Conservation (phyloP, 208 protist species). For the Wallacemonas sp. region DNA sequence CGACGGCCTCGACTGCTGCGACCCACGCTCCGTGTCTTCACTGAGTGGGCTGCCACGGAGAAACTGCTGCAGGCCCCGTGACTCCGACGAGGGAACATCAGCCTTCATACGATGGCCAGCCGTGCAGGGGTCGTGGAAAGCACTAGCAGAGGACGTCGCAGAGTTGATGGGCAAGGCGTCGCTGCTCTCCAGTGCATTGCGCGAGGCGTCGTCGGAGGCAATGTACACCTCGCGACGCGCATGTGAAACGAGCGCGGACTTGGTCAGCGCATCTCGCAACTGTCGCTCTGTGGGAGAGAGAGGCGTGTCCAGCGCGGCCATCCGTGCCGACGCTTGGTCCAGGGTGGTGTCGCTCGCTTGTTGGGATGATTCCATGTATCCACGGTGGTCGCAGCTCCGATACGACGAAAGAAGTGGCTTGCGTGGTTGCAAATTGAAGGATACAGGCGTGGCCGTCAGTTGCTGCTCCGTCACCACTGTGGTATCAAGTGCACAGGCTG, state of each 20-base stretch:
- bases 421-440: neutral
- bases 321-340: neutral
- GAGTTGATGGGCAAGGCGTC: neutral
- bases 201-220: neutral
- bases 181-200: neutral
- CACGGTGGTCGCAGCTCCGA: too few species aligned
- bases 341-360: too few species aligned
- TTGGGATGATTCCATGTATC: too few species aligned
- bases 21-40: neutral
- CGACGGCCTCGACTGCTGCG: too few species aligned
- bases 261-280: slow-evolving; percentile 23
- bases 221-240: slow-evolving; percentile 6
- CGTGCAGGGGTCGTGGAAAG: neutral
- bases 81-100: neutral
- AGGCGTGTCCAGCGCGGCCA: neutral
- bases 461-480: neutral
- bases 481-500: neutral
- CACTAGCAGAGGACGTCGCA: neutral
- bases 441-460: neutral
- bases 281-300: slow-evolving; percentile 22
- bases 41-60: neutral
- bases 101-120: neutral
- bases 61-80: slow-evolving; percentile 3
- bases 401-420: slow-evolving; percentile 1
- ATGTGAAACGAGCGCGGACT: neutral